These are phyloP conservation scores for Irineochytrium annulatum DNA, from an alignment of 192 early-diverging fungal species.

Conservation along the genomic window DNA sequence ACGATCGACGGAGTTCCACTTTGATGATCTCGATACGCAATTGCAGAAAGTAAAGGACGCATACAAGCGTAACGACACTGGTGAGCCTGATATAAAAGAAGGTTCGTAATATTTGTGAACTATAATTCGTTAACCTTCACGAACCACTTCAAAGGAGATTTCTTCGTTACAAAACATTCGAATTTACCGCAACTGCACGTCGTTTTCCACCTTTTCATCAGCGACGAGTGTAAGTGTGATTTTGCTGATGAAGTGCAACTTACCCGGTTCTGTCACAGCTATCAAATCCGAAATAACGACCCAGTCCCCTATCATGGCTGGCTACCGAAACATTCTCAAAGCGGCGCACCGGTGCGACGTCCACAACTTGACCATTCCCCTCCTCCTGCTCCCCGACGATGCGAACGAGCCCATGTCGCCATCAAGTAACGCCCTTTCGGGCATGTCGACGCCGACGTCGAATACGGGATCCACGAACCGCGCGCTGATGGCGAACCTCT, in stretches of 20 bases:
- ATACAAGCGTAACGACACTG: constrained; percentile 34
- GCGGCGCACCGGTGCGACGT: constrained; percentile 60
- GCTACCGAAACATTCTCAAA: constrained; percentile 61
- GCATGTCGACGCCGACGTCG: not conserved
- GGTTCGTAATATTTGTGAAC: constrained; percentile 26
- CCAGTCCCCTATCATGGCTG: constrained; percentile 41
- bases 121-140: not conserved
- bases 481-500: not conserved
- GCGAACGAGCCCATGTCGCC: not conserved
- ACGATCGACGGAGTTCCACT: constrained; percentile 73
- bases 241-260: not conserved
- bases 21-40: constrained; percentile 64
- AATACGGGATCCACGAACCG: too few species aligned
- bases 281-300: constrained; percentile 16
- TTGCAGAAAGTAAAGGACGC: constrained; percentile 50
- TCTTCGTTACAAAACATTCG: constrained; percentile 72
- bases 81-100: constrained; percentile 39
- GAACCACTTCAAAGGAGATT: constrained; percentile 42
- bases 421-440: too few species aligned
- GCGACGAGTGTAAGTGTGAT: constrained; percentile 42
- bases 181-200: constrained; percentile 70
- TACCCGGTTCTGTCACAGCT: not conserved
- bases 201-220: constrained; percentile 70
- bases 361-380: constrained; percentile 55
- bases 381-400: constrained; percentile 58